Evolutionary conservation across 495 filamentous ascomycete species (phyloP).

Genomic region (Tuber umbilicatum): DNA sequence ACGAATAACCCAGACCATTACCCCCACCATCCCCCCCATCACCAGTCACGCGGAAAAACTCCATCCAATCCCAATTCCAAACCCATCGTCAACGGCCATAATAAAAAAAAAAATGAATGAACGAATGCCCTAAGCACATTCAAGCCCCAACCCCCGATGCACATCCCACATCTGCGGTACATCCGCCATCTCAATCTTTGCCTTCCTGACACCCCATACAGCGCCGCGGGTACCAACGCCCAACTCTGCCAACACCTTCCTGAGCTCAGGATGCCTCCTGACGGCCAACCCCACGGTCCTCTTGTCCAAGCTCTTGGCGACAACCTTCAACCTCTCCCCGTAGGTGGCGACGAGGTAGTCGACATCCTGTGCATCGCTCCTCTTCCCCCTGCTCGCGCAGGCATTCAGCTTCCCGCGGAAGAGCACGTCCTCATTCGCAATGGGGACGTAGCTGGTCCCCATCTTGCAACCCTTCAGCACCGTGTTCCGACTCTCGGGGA

Average conservation of each 20-base stretch:
- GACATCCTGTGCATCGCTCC: conserved; percentile 36
- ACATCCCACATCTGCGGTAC: conserved; percentile 38
- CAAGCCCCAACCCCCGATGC: conserved; percentile 33
- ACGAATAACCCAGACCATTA: conserved; percentile 1
- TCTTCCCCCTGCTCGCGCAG: conserved; percentile 36
- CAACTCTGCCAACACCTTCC: conserved; percentile 33
- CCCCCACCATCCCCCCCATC: not conserved
- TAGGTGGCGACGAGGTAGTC: conserved; percentile 36
- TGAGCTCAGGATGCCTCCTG: conserved; percentile 35
- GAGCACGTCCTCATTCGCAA: conserved; percentile 35
- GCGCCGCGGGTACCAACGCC: conserved; percentile 34
- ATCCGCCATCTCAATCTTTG: conserved; percentile 17
- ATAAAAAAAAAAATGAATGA: conserved; percentile 1
- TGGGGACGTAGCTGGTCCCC: conserved; percentile 37
- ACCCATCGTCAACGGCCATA: conserved; percentile 16
- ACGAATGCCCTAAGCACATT: conserved; percentile 12
- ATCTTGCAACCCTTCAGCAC: conserved; percentile 32
- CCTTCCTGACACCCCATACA: conserved; percentile 36
- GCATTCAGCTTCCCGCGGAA: conserved; percentile 39
- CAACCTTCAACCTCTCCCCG: conserved; percentile 30
- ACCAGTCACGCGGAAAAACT: not conserved
- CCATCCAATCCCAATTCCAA: not conserved
- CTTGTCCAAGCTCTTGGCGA: conserved; percentile 35
- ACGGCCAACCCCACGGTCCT: conserved; percentile 35
- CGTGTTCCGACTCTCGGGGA: conserved; percentile 35